A percentile compares a stretch with the other conserved stretches of the same genome.
phyloP scores from a whole-genome alignment of 2,329 filamentous ascomycete species.

The Phyllachora maydis region DNA sequence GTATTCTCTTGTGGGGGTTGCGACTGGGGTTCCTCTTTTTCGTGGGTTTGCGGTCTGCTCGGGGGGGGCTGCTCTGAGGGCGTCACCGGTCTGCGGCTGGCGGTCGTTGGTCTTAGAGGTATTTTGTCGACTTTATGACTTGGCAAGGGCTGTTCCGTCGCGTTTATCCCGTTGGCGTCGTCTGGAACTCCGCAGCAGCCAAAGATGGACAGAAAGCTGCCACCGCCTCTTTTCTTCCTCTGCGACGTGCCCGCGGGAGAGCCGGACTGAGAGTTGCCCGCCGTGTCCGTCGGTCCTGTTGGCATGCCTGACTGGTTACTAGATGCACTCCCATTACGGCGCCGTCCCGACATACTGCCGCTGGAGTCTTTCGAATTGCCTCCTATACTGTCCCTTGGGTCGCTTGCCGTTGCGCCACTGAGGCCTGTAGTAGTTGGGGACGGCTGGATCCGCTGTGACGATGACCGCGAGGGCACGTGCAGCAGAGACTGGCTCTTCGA shows the following conservation, averaged over 20 bases:
- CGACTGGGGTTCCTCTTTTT: slow-evolving; percentile 26
- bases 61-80: slow-evolving; percentile 25
- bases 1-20: slow-evolving; percentile 13
- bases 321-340: slow-evolving; percentile 45
- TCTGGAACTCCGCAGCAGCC: slow-evolving; percentile 48
- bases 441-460: slow-evolving; percentile 37
- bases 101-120: slow-evolving; percentile 29
- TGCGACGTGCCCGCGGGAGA: slow-evolving; percentile 26
- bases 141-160: slow-evolving; percentile 29
- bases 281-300: slow-evolving; percentile 27
- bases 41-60: slow-evolving; percentile 20
- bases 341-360: slow-evolving; percentile 39
- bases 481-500: slow-evolving; percentile 32
- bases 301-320: slow-evolving; percentile 39
- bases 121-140: slow-evolving; percentile 35
- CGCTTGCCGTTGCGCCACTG: slow-evolving; percentile 36
- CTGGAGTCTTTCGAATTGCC: slow-evolving; percentile 45
- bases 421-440: slow-evolving; percentile 37
- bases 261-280: slow-evolving; percentile 26
- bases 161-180: slow-evolving; percentile 29
- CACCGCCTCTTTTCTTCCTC: slow-evolving; percentile 32
- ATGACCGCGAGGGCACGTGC: slow-evolving; percentile 39
- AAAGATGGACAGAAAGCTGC: slow-evolving; percentile 38
- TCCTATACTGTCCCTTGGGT: slow-evolving; percentile 39
- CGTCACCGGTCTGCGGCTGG: slow-evolving; percentile 29